Base-by-base conservation (phyloP, 2,329 filamentous ascomycete genomes). In the Colletotrichum tabaci region DNA sequence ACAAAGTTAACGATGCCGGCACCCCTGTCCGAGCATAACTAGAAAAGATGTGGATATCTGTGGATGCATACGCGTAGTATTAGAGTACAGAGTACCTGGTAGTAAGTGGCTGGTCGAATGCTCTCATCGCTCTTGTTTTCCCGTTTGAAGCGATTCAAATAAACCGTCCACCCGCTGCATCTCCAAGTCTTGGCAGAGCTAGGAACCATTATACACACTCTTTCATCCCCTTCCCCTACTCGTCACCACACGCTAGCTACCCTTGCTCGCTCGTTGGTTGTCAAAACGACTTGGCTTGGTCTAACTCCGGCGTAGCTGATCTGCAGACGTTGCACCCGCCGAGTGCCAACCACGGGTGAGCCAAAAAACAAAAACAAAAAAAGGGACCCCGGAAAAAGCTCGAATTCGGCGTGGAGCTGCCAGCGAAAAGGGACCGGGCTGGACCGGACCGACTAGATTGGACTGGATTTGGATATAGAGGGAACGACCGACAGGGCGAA, bases 271-370 rank as follows among this genome's bases (percentile, higher is more conserved):
- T 26, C 3, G 44, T 46, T 26, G 60, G 30, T 61, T 2, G 47
- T 52, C n/a, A 12, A 9, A 40, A 38, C 47, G 26, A 16, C 16
- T 18, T 13, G 15, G 56, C 40, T 30, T 44, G 12, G 23, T 40
- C 26, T 38, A n/a, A 21, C 49, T 66, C 49, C 16, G 64, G 68
- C 64, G 64, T 68, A 68, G 68, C 68, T 63, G 65, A 71, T 63
- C 65, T 68, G 68, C 68, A 38, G 64, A 58, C 65, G 12, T 15
- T 26, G 13, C n/a, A 21, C 35, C 10, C 35, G 18, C 6, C 49
- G 49, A 40, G 23, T 38, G 4, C 3, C 12, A 21, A 8, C 18
- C 21, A 50, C 21, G 4, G 16, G 13, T n/a, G 47, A 38, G 10
- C 2, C 21, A 26, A 35, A 9, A 35, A 35, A 35, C 6, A 6